Evolutionary conservation across 2,329 filamentous ascomycete species (phyloP), one percentile per base, ranked within the genome.

Genomic region (Colletotrichum tanaceti): DNA sequence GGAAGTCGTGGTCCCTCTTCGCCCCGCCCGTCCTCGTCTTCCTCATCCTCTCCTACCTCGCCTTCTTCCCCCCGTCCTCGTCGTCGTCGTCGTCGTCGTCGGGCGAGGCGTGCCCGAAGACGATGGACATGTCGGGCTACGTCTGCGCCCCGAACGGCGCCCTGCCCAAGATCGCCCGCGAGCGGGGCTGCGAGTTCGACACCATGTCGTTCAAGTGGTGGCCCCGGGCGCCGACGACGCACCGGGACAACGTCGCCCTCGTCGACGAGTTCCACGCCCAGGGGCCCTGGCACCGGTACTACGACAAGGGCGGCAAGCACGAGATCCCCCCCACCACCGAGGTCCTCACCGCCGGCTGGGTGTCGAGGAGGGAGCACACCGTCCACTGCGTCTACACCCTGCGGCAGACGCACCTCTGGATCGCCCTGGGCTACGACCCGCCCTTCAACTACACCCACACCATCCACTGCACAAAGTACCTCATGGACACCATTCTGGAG

Each of bases 61-160:
- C 58, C 4, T 63, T 67, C 58, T 67, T 63, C 35, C 64, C 64
- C 5, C 58, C 58, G 4, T 67, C n/a, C n/a, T n/a, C n/a, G n/a
- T n/a, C n/a, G n/a, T n/a, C n/a, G n/a, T n/a, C n/a, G n/a, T n/a
- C n/a, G n/a, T n/a, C n/a, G n/a, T n/a, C n/a, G n/a, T n/a, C n/a
- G n/a, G n/a, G 64, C 52, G 64, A 63, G 39, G 18, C 22, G 4
- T 63, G 64, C 24, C 64, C 32, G 32, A 35, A 10, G 32, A 10
- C 9, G 32, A 35, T 35, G 32, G 41, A 44, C 41, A 18, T 20
- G 14, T 44, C 41, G 7, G 41, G 41, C 7, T 44, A 44, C 18
- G 14, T 18, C 5, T 44, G 41, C 16, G 41, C 18, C 16, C 41
- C 41, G 41, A 16, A 18, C 16, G 41, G 41, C 14, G 41, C 41